Evolutionary conservation across 805 yeast genomes (phyloP), one percentile per base, ranked within the genome.

Genomic region (Kodamaea laetipori): DNA sequence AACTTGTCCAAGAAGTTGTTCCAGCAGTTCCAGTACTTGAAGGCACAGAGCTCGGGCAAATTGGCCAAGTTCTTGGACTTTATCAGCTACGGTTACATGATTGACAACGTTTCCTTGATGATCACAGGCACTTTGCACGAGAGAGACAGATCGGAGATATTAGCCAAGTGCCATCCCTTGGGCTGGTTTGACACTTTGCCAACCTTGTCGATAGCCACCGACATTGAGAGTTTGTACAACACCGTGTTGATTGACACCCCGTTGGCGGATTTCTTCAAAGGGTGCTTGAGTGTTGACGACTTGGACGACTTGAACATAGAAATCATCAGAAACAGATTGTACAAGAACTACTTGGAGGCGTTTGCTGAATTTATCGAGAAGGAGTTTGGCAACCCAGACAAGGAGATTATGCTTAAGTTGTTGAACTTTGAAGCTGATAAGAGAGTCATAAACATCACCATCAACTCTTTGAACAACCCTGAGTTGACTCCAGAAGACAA

Each of bases 101-200:
- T 94, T 59, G 99, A 94, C 69, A 94, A 94, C 64, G 96, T 94
- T 30, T 87, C 94, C 17, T 74, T 94, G 58, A 86, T 94, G 85
- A 92, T 94, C 59, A 90, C 97, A 1, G 99, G 99, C 16, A 90
- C 99, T 0, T 79, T 94, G 48, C 99, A 94, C 62, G 95, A 90
- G 59, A 79, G 98, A 58, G 97, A 95, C 66, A 82, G 87, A 58
- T 68, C 81, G 32, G 99, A 94, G 59, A 84, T 95, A 41, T 76
- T 94, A 57, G 81, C 82, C 46, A 82, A 97, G 61, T 90, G 97
- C 63, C 96, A 94, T 63, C 99, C 99, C 0, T 74, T 94, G 55
- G 99, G 99, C 35, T 90, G 97, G 97, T 94, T 94, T 59, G 99
- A 94, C 55, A 92, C 98, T 6, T 78, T 94, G 54, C 99, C 99